Evolutionary conservation across 768 basidiomycete species (phyloP).

Genomic region (Hortiboletus campestris): DNA sequence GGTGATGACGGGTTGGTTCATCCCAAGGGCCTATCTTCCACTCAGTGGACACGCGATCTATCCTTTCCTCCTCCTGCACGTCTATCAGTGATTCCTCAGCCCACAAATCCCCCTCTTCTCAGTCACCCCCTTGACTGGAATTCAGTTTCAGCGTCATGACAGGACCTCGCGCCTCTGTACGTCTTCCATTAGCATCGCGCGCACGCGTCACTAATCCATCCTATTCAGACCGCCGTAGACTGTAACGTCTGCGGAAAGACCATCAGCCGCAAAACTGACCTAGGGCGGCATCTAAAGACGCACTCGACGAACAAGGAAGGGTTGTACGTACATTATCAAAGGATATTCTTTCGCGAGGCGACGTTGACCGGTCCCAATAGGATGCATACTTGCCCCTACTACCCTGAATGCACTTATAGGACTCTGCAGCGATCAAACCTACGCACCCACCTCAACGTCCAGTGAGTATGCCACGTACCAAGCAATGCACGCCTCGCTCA

Average conservation of each 20-base stretch:
- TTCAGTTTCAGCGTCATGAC: neutral
- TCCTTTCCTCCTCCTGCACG: neutral
- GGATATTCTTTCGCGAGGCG: neutral
- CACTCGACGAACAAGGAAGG: conserved; percentile 25
- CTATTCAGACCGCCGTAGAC: neutral
- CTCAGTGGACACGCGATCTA: neutral
- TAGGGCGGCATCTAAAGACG: conserved; percentile 26
- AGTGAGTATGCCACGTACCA: conserved; percentile 23
- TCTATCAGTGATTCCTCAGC: neutral
- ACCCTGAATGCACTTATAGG: conserved; percentile 16
- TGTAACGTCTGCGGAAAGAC: conserved; percentile 16
- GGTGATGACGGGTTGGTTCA: neutral
- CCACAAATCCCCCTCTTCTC: neutral
- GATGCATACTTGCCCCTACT: conserved; percentile 22
- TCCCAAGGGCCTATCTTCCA: neutral
- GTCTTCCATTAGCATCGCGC: neutral
- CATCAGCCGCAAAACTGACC: conserved; percentile 26
- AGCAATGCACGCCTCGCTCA: neutral
- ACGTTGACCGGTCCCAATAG: conserved; percentile 16
- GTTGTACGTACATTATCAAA: conserved; percentile 14
- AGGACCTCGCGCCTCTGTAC: conserved; percentile 4
- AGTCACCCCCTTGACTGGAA: neutral
- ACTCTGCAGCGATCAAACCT: conserved; percentile 18
- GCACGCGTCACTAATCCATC: neutral
- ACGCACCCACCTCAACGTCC: conserved; percentile 25